Evolutionary conservation across 2,329 filamentous ascomycete genomes (phyloP).

Genomic region (Grosmannia serpens): DNA sequence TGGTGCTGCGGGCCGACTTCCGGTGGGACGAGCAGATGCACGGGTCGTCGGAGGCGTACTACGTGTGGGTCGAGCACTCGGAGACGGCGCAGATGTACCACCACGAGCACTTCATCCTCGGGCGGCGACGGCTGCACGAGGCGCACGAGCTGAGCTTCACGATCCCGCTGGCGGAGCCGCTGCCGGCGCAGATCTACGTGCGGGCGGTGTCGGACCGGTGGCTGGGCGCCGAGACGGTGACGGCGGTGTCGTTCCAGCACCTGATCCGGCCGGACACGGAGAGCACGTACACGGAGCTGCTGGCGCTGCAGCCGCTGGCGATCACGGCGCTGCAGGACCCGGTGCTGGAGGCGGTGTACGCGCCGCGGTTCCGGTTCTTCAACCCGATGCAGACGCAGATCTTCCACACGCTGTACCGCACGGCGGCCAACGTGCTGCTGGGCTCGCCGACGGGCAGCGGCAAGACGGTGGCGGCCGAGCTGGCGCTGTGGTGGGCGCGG

Average conservation of each 20-base stretch:
- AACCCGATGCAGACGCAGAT: slow-evolving; percentile 99
- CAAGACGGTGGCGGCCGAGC: slow-evolving; percentile 89
- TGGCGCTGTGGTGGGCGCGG: slow-evolving; percentile 99
- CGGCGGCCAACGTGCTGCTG: slow-evolving; percentile 78
- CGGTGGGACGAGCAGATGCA: slow-evolving; percentile 90
- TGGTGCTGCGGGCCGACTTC: slow-evolving; percentile 82
- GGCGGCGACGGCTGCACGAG: slow-evolving; percentile 77
- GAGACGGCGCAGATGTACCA: slow-evolving; percentile 97
- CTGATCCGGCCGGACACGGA: slow-evolving; percentile 95
- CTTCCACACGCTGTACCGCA: slow-evolving; percentile 93
- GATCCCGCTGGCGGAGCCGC: slow-evolving; percentile 83
- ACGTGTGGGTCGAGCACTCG: slow-evolving; percentile 98
- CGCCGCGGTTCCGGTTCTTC: slow-evolving; percentile 84
- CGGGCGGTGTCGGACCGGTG: slow-evolving; percentile 89
- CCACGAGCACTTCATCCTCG: slow-evolving; percentile 92
- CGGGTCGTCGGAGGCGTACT: slow-evolving; percentile 91
- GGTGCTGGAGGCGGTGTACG: slow-evolving; percentile 77
- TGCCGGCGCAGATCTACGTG: slow-evolving; percentile 94
- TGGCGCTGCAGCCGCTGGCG: slow-evolving; percentile 82
- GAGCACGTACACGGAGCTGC: slow-evolving; percentile 88
- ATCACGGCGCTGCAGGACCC: slow-evolving; percentile 82
- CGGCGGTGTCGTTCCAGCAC: slow-evolving; percentile 93
- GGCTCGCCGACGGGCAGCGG: slow-evolving; percentile 95
- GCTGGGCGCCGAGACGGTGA: slow-evolving; percentile 92
- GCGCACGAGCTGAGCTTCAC: slow-evolving; percentile 98